A percentile compares a stretch with the other conserved stretches of the same genome.
phyloP scores from a whole-genome alignment of 225 moss, liverwort and hornwort species.

The Marchantia paleacea region DNA sequence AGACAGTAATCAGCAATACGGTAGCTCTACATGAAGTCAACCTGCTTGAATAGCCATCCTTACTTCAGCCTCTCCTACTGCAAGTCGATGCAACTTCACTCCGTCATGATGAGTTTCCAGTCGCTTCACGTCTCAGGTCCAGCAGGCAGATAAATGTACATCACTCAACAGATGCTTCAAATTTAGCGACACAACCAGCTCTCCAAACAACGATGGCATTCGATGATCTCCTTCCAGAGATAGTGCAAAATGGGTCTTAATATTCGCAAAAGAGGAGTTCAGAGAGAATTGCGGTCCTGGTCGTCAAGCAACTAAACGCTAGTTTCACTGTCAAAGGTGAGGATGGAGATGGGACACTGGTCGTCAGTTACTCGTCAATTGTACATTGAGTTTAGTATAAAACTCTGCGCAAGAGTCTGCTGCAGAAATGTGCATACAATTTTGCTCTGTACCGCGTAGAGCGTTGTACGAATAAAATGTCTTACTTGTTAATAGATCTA shows the following conservation, averaged over 20 bases:
- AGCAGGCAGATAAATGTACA: neutral
- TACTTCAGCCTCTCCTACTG: neutral
- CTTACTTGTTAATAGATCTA: neutral
- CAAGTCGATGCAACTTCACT: neutral
- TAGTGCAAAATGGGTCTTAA: no score
- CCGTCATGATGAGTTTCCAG: neutral
- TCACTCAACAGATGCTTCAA: conserved; percentile 1
- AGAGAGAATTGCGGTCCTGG: neutral
- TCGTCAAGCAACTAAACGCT: neutral
- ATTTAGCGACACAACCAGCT: neutral
- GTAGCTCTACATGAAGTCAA: neutral
- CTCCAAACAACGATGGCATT: neutral
- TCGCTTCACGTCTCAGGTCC: neutral
- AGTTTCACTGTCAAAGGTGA: conserved; percentile 7
- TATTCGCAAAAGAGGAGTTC: neutral
- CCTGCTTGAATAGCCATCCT: neutral
- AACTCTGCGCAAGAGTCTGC: neutral
- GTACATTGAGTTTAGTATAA: neutral
- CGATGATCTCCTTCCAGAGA: neutral
- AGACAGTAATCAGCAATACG: neutral
- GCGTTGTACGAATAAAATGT: neutral
- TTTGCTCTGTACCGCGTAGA: neutral
- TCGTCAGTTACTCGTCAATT: neutral
- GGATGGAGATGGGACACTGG: neutral
- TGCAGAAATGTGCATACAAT: neutral